Conservation (phyloP, 192 early-diverging fungal genomes). For the Bifiguratus adelaidae region DNA sequence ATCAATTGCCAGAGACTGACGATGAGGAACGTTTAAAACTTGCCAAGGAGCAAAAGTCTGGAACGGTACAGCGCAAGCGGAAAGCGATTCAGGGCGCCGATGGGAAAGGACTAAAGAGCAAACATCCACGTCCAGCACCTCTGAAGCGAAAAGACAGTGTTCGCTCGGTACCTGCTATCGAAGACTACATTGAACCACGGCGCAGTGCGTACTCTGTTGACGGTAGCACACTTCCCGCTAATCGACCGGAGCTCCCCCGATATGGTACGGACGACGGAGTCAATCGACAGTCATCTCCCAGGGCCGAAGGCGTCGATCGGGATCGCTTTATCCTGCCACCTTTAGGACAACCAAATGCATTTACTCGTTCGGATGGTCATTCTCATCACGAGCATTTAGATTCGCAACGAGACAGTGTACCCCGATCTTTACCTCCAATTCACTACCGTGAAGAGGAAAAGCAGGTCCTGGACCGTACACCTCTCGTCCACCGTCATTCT, state of each 20-base stretch:
- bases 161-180: constrained; percentile 29
- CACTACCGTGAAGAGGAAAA: neutral
- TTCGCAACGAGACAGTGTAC: constrained; percentile 1
- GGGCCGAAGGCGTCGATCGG: neutral
- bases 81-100: neutral
- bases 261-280: too few species aligned
- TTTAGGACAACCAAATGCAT: neutral
- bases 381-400: constrained; percentile 1
- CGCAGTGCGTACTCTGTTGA: too few species aligned
- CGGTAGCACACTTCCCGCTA: too few species aligned
- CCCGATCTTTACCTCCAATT: neutral
- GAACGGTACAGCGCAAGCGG: neutral
- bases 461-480: neutral
- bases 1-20: neutral
- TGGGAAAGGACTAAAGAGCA: too few species aligned
- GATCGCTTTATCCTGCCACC: neutral
- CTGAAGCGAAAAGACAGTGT: neutral
- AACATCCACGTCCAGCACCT: too few species aligned
- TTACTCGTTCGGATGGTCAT: too few species aligned
- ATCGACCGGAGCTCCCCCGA: too few species aligned
- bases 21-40: neutral
- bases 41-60: neutral
- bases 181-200: constrained; percentile 35
- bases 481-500: constrained; percentile 6
- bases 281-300: constrained; percentile 12